Percentiles rank a stretch among this genome's conserved stretches.
Evolutionary conservation across 306 rosid genomes (phyloP).

Genomic region (Cicer arietinum): DNA sequence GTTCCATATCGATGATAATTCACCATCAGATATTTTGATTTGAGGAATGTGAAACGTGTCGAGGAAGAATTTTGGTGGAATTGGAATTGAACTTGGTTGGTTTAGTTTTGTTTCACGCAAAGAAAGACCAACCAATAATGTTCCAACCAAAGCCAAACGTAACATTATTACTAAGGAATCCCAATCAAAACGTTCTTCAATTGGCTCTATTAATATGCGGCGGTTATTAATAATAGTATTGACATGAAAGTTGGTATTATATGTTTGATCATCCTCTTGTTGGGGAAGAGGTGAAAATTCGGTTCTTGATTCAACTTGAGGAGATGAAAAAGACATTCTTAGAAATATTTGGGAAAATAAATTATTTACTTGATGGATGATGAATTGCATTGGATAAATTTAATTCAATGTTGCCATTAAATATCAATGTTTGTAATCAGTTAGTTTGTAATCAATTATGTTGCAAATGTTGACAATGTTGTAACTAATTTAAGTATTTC

Average conservation of each 20-base stretch:
- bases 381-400: background rate
- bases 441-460: conserved; percentile 18
- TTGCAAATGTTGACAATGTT: conserved; percentile 19
- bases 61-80: conserved; percentile 43
- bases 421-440: conserved; percentile 1
- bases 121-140: conserved; percentile 25
- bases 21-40: conserved; percentile 36
- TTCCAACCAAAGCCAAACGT: conserved; percentile 36
- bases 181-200: conserved; percentile 38
- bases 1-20: conserved; percentile 40
- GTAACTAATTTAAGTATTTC: conserved; percentile 13
- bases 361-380: background rate
- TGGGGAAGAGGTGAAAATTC: conserved; percentile 34
- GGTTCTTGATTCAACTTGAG: conserved; percentile 34
- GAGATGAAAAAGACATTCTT: conserved; percentile 36
- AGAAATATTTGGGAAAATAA: background rate
- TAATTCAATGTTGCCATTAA: background rate
- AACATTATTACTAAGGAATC: background rate
- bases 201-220: background rate
- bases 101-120: background rate
- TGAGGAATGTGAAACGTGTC: conserved; percentile 26
- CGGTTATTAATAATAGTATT: background rate
- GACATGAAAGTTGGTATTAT: background rate
- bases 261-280: conserved; percentile 11
- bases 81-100: background rate